phyloP scores from a whole-genome alignment of 257 asterid genomes.

The Knoxia roxburghii region DNA sequence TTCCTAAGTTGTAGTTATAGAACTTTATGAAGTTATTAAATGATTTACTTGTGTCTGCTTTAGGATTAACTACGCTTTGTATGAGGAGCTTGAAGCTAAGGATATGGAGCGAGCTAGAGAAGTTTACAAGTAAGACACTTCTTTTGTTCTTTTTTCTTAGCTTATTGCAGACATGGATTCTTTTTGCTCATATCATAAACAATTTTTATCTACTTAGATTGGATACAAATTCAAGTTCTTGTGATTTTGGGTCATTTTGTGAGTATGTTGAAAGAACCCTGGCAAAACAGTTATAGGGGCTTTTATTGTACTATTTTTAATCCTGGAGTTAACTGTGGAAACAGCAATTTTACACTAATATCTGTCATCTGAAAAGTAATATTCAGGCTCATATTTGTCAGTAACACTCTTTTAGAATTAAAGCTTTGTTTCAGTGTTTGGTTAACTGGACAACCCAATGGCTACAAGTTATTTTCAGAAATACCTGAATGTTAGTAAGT shows the following conservation, averaged over 20 bases:
- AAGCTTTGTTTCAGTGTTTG: background rate
- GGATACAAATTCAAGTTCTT: background rate
- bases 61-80: conserved; percentile 87
- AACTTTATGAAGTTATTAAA: conserved; percentile 17
- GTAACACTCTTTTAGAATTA: background rate
- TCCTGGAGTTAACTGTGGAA: background rate
- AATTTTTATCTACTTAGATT: background rate
- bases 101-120: conserved; percentile 81
- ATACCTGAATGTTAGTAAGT: background rate
- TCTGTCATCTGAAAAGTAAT: background rate
- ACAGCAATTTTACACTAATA: too few species aligned
- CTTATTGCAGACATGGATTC: too few species aligned
- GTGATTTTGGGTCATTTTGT: background rate
- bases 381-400: background rate
- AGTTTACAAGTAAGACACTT: conserved; percentile 61
- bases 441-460: background rate
- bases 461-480: background rate
- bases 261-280: background rate
- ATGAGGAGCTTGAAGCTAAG: conserved; percentile 83
- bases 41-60: conserved; percentile 20
- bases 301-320: background rate
- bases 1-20: background rate
- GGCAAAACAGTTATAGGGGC: background rate
- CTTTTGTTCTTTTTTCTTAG: too few species aligned
- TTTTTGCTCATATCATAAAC: too few species aligned